Evolutionary conservation across 2,329 filamentous ascomycete species (phyloP).

Genomic region (Sphaerulina musiva): DNA sequence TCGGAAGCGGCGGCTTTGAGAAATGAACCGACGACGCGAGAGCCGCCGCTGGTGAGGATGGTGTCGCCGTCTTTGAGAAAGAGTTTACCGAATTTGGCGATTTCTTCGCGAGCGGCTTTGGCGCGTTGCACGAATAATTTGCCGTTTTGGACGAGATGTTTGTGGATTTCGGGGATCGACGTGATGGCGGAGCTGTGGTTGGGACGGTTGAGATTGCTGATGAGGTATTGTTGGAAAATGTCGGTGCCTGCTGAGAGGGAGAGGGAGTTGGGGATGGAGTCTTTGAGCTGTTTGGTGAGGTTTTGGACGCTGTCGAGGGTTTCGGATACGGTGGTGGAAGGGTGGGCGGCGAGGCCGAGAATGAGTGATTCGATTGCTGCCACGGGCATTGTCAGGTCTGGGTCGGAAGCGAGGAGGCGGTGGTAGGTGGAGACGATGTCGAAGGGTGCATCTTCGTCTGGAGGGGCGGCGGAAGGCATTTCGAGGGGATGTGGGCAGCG

Average conservation of each 20-base stretch:
- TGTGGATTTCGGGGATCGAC: constrained; percentile 63
- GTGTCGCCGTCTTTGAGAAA: constrained; percentile 73
- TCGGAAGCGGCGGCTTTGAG: constrained; percentile 59
- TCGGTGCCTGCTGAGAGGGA: constrained; percentile 90
- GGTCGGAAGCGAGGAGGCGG: constrained; percentile 59
- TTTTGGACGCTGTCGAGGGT: constrained; percentile 78
- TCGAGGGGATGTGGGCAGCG: background rate
- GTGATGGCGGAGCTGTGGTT: constrained; percentile 31
- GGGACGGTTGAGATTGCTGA: constrained; percentile 60
- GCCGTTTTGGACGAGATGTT: constrained; percentile 78
- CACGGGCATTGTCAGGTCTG: constrained; percentile 89
- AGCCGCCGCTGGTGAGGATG: constrained; percentile 87
- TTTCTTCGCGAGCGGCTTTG: constrained; percentile 75
- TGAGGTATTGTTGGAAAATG: constrained; percentile 89
- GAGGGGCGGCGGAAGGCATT: constrained; percentile 1
- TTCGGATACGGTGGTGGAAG: constrained; percentile 83
- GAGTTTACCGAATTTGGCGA: constrained; percentile 69
- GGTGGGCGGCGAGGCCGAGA: constrained; percentile 70
- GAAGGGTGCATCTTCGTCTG: constrained; percentile 11
- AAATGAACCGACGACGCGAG: constrained; percentile 72
- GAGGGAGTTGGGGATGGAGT: constrained; percentile 76
- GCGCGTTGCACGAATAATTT: constrained; percentile 80
- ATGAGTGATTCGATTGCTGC: constrained; percentile 91
- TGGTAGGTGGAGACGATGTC: constrained; percentile 61
- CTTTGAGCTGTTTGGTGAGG: constrained; percentile 71